Evolutionary conservation across 805 yeast species (phyloP), one percentile per base, ranked within the genome.

Genomic region (Candida schatavii): DNA sequence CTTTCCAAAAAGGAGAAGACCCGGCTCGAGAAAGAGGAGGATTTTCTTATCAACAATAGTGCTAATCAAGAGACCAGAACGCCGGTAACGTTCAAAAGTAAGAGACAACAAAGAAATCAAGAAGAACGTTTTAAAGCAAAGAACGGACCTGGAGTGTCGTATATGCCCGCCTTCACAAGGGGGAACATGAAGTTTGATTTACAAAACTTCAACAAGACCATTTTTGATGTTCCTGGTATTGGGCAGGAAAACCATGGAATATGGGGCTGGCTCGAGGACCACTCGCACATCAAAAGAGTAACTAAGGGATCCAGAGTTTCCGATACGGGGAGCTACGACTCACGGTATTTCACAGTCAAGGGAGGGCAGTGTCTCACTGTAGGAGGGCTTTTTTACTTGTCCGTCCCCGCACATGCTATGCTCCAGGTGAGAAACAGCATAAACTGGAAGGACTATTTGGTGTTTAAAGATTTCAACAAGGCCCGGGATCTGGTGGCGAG

Each of bases 111-210:
- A 17, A 30, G 35, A 10, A 43, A 39, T 11, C 28, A 37, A 10
- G 49, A 50, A 20, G 42, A 43, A 3, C 40, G 52, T 15, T 61
- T 65, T 42, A 56, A 55, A 17, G 51, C 53, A 3, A 54, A 49
- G 11, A 49, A 59, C 30, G 78, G 78, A 1, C 80, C 81, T 0
- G 73, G 79, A 1, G 54, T 66, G 5, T 70, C 79, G 29, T 59
- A 66, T 40, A 61, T 83, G 35, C 96, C 96, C 0, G 88, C 88
- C 21, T 78, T 81, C 56, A 88, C 96, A 0, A 71, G 87, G 52
- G 72, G 68, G 3, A 51, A 71, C 11, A 71, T 77, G 21, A 58
- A 56, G 3, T 45, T 60, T 17, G 54, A 50, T 9, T 45, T 64
- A 22, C 7, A 32, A 42, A 63, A 60, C 3, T 77, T 61, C 47